Percentiles rank a stretch among this genome's conserved stretches.
Conservation (phyloP, 495 filamentous ascomycete genomes). For the Penicillium pulvis region DNA sequence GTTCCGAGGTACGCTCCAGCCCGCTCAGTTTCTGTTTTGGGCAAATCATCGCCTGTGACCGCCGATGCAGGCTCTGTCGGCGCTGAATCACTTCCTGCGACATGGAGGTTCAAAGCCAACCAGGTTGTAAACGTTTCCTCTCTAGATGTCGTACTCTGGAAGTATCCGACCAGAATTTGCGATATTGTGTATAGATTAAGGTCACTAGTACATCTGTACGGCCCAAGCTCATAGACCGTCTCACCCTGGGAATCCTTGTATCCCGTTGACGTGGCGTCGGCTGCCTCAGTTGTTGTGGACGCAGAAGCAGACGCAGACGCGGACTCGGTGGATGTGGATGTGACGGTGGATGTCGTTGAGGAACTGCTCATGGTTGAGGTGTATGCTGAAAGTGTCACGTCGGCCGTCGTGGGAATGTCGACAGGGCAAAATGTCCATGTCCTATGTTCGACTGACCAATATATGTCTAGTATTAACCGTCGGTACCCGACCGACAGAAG, state of each 20-base stretch:
- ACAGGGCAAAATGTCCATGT: constrained; percentile 65
- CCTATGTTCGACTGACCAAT: constrained; percentile 57
- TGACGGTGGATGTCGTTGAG: constrained; percentile 21
- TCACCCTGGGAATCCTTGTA: constrained; percentile 33
- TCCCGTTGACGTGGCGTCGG: constrained; percentile 30
- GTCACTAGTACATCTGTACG: constrained; percentile 55
- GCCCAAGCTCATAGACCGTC: constrained; percentile 52
- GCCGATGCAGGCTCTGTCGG: constrained; percentile 41
- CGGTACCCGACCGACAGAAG: constrained; percentile 60
- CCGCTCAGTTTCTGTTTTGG: constrained; percentile 29
- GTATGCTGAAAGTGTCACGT: constrained; percentile 26
- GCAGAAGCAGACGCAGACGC: not conserved
- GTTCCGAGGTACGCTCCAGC: constrained; percentile 38
- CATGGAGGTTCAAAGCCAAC: constrained; percentile 62
- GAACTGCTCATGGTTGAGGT: constrained; percentile 22
- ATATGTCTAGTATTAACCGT: constrained; percentile 62
- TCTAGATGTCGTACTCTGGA: constrained; percentile 47
- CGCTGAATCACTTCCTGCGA: constrained; percentile 43
- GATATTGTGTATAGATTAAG: constrained; percentile 50
- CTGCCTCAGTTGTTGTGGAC: constrained; percentile 29
- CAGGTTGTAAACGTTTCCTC: constrained; percentile 48
- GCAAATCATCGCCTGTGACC: constrained; percentile 37
- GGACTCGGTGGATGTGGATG: constrained; percentile 16
- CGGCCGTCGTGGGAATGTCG: constrained; percentile 29
- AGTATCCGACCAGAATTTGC: constrained; percentile 50